A percentile compares a stretch with the other conserved stretches of the same genome.
Conservation (phyloP, 192 early-diverging fungal genomes). For the Jimgerdemannia flammicorona region DNA sequence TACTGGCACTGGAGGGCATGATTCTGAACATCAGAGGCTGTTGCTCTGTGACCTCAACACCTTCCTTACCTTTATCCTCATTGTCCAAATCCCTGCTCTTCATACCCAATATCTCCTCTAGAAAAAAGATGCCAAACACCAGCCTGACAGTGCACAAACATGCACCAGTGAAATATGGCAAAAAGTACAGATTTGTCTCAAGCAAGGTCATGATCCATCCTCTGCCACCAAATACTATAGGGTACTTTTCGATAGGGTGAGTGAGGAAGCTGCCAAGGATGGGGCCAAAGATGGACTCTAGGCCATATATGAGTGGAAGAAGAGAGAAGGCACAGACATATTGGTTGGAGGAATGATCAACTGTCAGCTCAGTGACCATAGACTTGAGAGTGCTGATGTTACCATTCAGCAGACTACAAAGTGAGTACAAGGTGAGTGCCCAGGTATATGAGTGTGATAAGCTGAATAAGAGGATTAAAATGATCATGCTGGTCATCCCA, state of each 20-base stretch:
- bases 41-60: no score
- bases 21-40: no score
- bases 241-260: constrained; percentile 55
- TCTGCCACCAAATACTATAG: constrained; percentile 36
- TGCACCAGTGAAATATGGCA: constrained; percentile 64
- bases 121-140: constrained; percentile 42
- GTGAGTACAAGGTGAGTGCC: constrained; percentile 47
- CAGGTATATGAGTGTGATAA: constrained; percentile 40
- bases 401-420: constrained; percentile 63
- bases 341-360: constrained; percentile 55
- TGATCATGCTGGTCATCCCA: constrained; percentile 65
- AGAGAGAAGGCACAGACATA: constrained; percentile 55
- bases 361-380: constrained; percentile 73
- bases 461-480: constrained; percentile 50
- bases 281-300: no score
- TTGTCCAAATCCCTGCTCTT: no score
- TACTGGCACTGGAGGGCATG: no score
- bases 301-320: no score
- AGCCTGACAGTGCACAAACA: constrained; percentile 49
- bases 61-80: no score
- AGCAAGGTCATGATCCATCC: constrained; percentile 39
- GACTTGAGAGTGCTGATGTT: constrained; percentile 69
- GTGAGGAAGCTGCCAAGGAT: constrained; percentile 70
- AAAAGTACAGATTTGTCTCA: constrained; percentile 57
- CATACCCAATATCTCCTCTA: constrained; percentile 48